Base-by-base conservation (phyloP, 2,329 filamentous ascomycete genomes). In the Chaetothyriales sp. region DNA sequence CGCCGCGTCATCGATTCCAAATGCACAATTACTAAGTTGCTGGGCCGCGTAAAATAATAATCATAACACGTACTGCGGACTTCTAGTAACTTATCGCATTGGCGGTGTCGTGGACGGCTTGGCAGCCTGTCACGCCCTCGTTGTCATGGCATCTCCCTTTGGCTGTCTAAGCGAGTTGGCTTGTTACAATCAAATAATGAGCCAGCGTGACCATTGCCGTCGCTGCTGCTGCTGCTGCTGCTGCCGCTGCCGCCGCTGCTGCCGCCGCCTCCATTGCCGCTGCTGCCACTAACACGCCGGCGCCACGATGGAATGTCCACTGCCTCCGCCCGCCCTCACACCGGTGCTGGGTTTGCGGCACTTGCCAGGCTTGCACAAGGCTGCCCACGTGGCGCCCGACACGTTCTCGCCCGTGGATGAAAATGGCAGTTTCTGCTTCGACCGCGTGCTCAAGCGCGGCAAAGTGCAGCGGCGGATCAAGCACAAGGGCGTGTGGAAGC, bases 401-500 rank as follows among this genome's bases (percentile, higher is more conserved):
- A 74, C 81, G 15, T 81, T 87, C 62, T 92, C 86, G 26, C 86
- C 88, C 3, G 87, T 96, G 57, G 94, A 90, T 64, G 83, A 94
- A 67, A 89, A 94, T 67, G 92, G 92, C 55, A 92, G 87, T 67
- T 98, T 95, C 66, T 89, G 92, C 63, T 94, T 93, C 63, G 92
- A 98, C 67, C 83, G 88, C 48, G 86, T 96, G 50, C 77, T 96
- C 66, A 96, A 94, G 70, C 81, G 83, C 51, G 89, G 90, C 53
- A 84, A 83, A 59, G 81, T 95, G 42, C 78, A 84, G 63, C 94
- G 94, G 69, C 80, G 90, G 59, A 93, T 88, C 18, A 84, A 89
- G 61, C 95, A 90, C 73, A 96, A 90, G 53, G 53, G 69, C 63
- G 66, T 65, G 49, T 72, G 71, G 57, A 63, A 64, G 54, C 67